Conservation (phyloP, 2,329 filamentous ascomycete species). For the Trichoderma koningii region DNA sequence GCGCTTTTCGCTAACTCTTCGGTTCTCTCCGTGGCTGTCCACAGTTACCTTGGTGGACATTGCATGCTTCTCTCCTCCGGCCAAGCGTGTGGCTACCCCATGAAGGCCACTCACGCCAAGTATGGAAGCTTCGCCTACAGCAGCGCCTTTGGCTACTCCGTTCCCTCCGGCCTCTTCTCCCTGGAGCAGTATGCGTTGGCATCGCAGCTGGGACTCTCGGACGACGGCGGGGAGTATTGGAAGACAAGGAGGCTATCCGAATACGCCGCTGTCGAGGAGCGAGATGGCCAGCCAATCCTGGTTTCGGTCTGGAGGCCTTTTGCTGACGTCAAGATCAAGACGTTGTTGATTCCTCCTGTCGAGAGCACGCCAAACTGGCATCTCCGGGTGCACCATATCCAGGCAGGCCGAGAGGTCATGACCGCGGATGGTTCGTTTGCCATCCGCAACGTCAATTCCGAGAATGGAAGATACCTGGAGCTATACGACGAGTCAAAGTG, state of each 20-base stretch:
- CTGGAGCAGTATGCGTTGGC: constrained; percentile 43
- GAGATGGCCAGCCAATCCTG: constrained; percentile 59
- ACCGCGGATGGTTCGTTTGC: constrained; percentile 77
- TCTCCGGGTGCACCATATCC: constrained; percentile 63
- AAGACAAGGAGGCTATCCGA: constrained; percentile 71
- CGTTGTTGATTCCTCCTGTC: constrained; percentile 64
- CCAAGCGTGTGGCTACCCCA: constrained; percentile 80
- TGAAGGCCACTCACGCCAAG: constrained; percentile 80
- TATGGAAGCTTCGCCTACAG: constrained; percentile 80
- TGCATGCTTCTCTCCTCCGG: constrained; percentile 57
- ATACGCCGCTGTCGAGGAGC: constrained; percentile 62
- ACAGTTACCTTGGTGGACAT: constrained; percentile 58
- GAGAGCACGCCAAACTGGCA: constrained; percentile 68
- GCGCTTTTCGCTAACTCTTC: neutral
- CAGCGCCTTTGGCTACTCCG: constrained; percentile 74
- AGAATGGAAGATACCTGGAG: constrained; percentile 53
- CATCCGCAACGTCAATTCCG: constrained; percentile 57
- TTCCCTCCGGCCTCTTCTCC: constrained; percentile 73
- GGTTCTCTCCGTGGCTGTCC: neutral
- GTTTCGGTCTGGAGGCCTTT: constrained; percentile 72
- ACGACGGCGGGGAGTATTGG: constrained; percentile 64
- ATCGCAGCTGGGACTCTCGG: constrained; percentile 73
- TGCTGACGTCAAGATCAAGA: constrained; percentile 64
- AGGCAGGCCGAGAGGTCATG: constrained; percentile 62
- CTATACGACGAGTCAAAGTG: constrained; percentile 48